These are phyloP conservation scores for Apium graveolens DNA, from an alignment of 129 eudicot species.

Conservation along the genomic window DNA sequence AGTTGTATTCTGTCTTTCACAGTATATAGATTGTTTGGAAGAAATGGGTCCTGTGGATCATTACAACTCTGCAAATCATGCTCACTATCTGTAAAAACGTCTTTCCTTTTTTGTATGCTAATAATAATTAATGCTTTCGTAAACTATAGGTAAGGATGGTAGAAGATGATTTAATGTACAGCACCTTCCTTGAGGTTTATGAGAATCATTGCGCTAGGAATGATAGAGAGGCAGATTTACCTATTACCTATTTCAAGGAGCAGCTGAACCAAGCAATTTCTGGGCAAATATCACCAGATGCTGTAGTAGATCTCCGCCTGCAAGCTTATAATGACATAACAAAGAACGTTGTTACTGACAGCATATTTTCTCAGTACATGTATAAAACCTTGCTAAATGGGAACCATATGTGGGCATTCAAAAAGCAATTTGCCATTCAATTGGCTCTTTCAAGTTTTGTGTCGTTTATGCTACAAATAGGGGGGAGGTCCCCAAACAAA, in stretches of 20 bases:
- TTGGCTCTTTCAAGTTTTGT: constrained; percentile 92
- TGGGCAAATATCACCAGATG: constrained; percentile 88
- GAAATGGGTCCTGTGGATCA: background rate
- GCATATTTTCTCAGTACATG: constrained; percentile 92
- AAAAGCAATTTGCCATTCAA: constrained; percentile 95
- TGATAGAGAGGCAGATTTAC: constrained; percentile 86
- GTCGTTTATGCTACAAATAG: constrained; percentile 91
- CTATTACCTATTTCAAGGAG: constrained; percentile 87
- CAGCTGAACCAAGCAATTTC: constrained; percentile 94
- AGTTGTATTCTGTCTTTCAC: background rate
- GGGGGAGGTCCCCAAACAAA: constrained; percentile 97
- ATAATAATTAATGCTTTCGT: constrained; percentile 9
- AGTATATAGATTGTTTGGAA: background rate
- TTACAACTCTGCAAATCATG: background rate
- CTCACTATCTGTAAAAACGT: background rate
- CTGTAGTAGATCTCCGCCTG: constrained; percentile 91
- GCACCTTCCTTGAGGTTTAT: constrained; percentile 96
- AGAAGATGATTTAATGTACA: constrained; percentile 93
- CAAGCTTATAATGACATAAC: constrained; percentile 88
- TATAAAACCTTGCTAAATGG: constrained; percentile 80
- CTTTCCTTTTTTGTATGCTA: background rate
- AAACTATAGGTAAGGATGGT: constrained; percentile 84
- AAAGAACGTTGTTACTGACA: constrained; percentile 57
- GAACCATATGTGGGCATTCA: constrained; percentile 94
- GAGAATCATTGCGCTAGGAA: constrained; percentile 98